These are phyloP conservation scores for Bipolaris cookei DNA, from an alignment of 2,329 filamentous ascomycete genomes.

Conservation along the genomic window DNA sequence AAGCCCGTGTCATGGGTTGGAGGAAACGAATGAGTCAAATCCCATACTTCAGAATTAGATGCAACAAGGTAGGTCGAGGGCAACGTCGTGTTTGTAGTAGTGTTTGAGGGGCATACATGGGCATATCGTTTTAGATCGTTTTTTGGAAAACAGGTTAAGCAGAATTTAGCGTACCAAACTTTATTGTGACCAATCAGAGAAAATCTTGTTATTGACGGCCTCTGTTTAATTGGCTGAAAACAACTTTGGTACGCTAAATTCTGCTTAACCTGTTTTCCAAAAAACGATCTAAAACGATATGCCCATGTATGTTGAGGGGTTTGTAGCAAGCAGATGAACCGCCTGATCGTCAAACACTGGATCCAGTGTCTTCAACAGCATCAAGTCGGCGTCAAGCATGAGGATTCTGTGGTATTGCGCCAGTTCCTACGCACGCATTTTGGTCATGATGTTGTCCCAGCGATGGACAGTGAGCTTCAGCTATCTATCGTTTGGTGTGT, in stretches of 20 bases:
- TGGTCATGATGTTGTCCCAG: conserved; percentile 49
- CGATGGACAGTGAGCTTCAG: conserved; percentile 20
- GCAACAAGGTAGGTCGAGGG: conserved; percentile 46
- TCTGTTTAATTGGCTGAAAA: no score
- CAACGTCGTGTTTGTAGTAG: conserved; percentile 12
- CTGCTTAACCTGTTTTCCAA: no score
- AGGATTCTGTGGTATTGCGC: conserved; percentile 45
- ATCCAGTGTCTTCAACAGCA: conserved; percentile 41
- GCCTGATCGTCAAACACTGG: conserved; percentile 47
- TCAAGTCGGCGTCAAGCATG: conserved; percentile 48
- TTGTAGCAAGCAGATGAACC: conserved; percentile 13
- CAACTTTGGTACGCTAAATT: no score
- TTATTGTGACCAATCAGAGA: no score
- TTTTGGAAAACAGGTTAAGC: no score
- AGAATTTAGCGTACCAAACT: no score
- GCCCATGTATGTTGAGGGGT: no score
- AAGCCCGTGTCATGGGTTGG: conserved; percentile 39
- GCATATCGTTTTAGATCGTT: no score
- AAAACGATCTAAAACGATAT: no score
- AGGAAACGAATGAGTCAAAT: conserved; percentile 43
- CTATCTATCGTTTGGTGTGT: conserved; percentile 25
- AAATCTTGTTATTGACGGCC: no score
- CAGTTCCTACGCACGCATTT: conserved; percentile 50
- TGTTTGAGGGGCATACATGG: conserved; percentile 1
- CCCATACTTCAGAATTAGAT: conserved; percentile 41